These are phyloP conservation scores for Lodderomyces orthopsilosis DNA, from an alignment of 1,139 yeast genomes.

Conservation along the genomic window DNA sequence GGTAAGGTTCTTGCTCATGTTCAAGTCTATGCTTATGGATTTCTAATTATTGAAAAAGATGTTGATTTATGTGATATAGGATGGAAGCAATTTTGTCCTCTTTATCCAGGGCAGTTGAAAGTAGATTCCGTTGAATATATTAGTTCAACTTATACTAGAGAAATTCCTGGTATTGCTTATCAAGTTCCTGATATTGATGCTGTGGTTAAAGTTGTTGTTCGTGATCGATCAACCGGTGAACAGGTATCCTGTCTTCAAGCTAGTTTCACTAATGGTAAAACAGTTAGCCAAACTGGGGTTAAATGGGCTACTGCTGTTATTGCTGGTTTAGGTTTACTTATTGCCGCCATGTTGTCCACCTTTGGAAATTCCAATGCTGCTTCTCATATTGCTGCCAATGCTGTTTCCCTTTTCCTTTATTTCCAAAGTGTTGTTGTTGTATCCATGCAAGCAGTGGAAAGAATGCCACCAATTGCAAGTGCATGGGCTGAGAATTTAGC, in stretches of 20 bases:
- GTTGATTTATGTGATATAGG: constrained; percentile 59
- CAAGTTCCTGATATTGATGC: constrained; percentile 80
- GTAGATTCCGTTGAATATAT: constrained; percentile 65
- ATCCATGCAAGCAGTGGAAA: constrained; percentile 68
- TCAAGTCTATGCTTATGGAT: constrained; percentile 74
- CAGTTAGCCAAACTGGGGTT: constrained; percentile 72
- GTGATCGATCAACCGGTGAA: constrained; percentile 35
- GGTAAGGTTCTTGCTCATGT: constrained; percentile 58
- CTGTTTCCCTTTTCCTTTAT: constrained; percentile 68
- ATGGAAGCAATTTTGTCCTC: constrained; percentile 81
- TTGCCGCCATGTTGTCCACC: constrained; percentile 65
- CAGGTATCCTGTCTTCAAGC: constrained; percentile 68
- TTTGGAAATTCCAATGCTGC: constrained; percentile 81
- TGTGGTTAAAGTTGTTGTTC: constrained; percentile 52
- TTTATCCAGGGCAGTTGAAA: constrained; percentile 68
- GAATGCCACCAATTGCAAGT: constrained; percentile 75
- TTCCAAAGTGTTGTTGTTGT: constrained; percentile 77
- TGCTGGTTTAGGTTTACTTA: constrained; percentile 72
- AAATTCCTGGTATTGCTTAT: constrained; percentile 71
- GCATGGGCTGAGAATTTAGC: constrained; percentile 81
- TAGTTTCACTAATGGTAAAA: constrained; percentile 66
- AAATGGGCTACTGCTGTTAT: constrained; percentile 83
- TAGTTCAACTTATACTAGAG: constrained; percentile 37
- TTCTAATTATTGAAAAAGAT: constrained; percentile 51
- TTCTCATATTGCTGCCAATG: constrained; percentile 71